Evolutionary conservation across 345 rosid species (phyloP), one percentile per base, ranked within the genome.

Genomic region (Pistacia vera): DNA sequence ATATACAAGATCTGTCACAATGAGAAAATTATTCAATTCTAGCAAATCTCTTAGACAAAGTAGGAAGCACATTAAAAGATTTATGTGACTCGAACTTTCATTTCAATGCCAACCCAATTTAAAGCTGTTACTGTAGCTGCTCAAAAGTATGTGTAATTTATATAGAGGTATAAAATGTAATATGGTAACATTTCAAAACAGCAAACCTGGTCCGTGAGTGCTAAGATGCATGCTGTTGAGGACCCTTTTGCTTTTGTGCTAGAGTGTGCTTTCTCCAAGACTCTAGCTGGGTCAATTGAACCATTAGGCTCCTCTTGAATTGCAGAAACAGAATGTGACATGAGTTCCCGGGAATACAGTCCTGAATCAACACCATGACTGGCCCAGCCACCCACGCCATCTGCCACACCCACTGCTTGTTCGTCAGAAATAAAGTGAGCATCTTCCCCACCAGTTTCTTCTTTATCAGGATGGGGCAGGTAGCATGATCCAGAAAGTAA

Each of bases 381-480:
- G 14, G 98, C 99, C 99, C 99, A 96, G 51, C 98, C 99, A 61
- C 99, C 99, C 80, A 96, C 99, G 66, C 98, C 99, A 83, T 96
- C 99, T 38, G 99, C 99, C 80, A 93, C 93, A 57, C 98, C 98
- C 48, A 96, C 66, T 18, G 97, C 99, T 64, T 96, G 97, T 78
- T 89, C 90, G 77, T 93, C 92, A 14, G 85, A 51, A 38, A 96
- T 87, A 73, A 96, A 96, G 77, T 96, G 99, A 20, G 99, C 99
- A 90, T 96, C 99, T 82, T 96, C 99, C 66, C 99, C 99, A n/a
- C 99, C 99, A 20, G 98, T 93, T 57, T 88, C 94, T 80, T 93
- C 99, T 86, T 96, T 96, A 76, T 93, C 99, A 76, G 99, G 99
- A 92, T 96, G 98, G 1, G 99, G 99, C 59, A 96, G 82, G 80